Evolutionary conservation across 1,139 yeast genomes (phyloP), one percentile per base, ranked within the genome.

Genomic region (Pichia sp.): DNA sequence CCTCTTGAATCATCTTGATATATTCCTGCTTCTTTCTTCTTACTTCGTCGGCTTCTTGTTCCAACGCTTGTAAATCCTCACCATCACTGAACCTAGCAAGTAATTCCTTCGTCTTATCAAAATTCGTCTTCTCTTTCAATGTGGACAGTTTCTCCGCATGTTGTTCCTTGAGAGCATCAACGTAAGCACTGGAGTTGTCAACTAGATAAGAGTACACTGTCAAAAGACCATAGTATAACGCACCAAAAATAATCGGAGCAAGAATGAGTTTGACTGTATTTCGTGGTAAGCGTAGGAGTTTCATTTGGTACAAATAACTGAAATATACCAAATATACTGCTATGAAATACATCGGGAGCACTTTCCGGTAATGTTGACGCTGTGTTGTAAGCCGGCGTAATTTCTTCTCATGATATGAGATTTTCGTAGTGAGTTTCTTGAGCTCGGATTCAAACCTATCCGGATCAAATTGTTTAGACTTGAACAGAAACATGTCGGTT

Each of bases 61-160:
- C 59, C 39, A 56, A 37, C 28, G 47, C 52, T 28, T 49, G 43
- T 17, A 56, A 38, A 44, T 59, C 62, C 32, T 55, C 62, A 8
- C 59, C 74, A 32, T 64, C 62, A 2, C 75, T 77, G 50, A 76
- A 87, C 49, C 87, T 68, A 37, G 69, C 73, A 34, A 91, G 62
- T 38, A 88, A 65, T 13, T 83, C 77, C 55, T 75, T 77, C 1
- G 96, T 85, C 16, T 80, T 71, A 49, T 81, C 74, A 58, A 77
- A 91, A 49, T 84, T 83, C 17, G 96, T 84, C 49, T 74, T 68
- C 41, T 76, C 74, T 59, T 88, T 88, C 59, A 88, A 66, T 41
- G 82, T 87, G 15, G 77, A 80, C 33, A 88, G 69, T 57, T 81
- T 80, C 22, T 63, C 65, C 40, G 66, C 63, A 45, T 83, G 94